These are phyloP conservation scores for Cyberlindnera xylosilytica DNA, from an alignment of 805 yeast genomes.

Conservation along the genomic window DNA sequence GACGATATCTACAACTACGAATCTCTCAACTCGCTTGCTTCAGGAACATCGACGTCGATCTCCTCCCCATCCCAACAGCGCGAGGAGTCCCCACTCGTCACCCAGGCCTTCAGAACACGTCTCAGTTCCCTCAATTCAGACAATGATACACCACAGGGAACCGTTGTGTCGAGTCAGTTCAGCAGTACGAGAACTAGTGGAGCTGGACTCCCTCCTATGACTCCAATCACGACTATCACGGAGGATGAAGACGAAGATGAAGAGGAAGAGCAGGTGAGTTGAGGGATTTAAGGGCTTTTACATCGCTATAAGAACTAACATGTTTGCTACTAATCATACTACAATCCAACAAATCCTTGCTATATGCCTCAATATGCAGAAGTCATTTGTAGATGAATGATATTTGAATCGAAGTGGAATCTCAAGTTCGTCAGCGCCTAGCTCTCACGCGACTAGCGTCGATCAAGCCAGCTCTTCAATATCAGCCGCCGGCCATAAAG, in stretches of 20 bases:
- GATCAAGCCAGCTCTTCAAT: no score
- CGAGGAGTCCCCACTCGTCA: slow-evolving; percentile 14
- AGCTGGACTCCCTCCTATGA: slow-evolving; percentile 12
- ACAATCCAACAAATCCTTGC: no score
- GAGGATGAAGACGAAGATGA: slow-evolving; percentile 19
- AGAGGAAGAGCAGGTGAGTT: background rate
- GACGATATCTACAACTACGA: slow-evolving; percentile 20
- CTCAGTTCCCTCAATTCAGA: slow-evolving; percentile 11
- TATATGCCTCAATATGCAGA: no score
- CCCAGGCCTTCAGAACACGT: slow-evolving; percentile 21
- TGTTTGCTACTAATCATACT: no score
- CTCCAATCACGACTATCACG: slow-evolving; percentile 22
- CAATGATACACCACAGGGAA: background rate
- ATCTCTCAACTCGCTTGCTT: slow-evolving; percentile 15
- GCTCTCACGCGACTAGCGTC: no score
- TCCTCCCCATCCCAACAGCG: slow-evolving; percentile 8
- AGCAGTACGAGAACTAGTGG: slow-evolving; percentile 13
- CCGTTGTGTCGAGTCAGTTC: slow-evolving; percentile 16
- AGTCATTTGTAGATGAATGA: no score
- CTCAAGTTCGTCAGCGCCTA: no score
- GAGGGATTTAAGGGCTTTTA: no score
- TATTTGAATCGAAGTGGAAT: no score
- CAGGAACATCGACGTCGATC: slow-evolving; percentile 11
- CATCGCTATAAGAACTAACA: no score
- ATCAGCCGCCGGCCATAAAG: no score